Evolutionary conservation across 2,329 filamentous ascomycete species (phyloP), one percentile per base, ranked within the genome.

Genomic region (Coniochaeta hoffmannii): DNA sequence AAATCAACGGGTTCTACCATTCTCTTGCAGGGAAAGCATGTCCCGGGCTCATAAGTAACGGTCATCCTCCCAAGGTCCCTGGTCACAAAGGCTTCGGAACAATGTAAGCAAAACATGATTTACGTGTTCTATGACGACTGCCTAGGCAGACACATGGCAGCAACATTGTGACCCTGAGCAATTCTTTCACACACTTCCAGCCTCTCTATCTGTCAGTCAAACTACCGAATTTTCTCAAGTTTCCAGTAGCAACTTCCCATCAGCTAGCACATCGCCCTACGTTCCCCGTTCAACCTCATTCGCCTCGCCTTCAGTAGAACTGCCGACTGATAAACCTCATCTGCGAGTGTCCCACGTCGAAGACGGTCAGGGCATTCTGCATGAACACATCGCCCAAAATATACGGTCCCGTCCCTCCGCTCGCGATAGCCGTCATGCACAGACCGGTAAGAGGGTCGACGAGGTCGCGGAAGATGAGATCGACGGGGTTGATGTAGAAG

Each of bases 331-430:
- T 57, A 35, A 68, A 67, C 22, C 59, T 56, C 59, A 68, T 64
- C 60, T 64, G 57, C 2, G 60, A 61, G 55, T 63, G 36, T 10
- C 62, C 63, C 24, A 67, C 57, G 54, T 69, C 65, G 36, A 66
- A 67, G 1, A 79, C 75, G 0, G 73, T 72, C 53, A 81, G 63
- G 2, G 76, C 75, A 55, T 76, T 80, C 62, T 79, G 73, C 57
- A 82, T 63, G 56, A 80, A 82, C 7, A 72, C 71, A 32, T 76
- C 73, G 0, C 79, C 78, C 31, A 81, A 62, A 24, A 80, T 74
- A 56, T 75, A 79, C 7, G 76, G 76, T 8, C 76, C 74, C 0
- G 66, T 59, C 0, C 71, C 73, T 1, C 76, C 76, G 50, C 66
- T 75, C 12, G 74, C 67, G 55, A 80, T 71, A 6, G 72, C 72